Percentiles rank a stretch among this genome's conserved stretches.
Evolutionary conservation across 352 stramenopile genomes (phyloP).

Genomic region (Blastocystis sp.): DNA sequence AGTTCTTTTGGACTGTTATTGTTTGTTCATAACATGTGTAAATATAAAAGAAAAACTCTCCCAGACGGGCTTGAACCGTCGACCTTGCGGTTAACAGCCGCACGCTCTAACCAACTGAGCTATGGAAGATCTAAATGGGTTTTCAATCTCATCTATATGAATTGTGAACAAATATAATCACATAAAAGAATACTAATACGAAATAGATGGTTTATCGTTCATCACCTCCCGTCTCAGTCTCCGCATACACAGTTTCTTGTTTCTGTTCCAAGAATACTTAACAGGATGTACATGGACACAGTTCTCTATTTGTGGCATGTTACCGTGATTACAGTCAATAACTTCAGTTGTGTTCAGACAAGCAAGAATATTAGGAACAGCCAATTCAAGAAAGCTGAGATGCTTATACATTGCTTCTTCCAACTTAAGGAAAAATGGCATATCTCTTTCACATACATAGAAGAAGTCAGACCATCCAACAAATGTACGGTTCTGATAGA

Average conservation of each 20-base stretch:
- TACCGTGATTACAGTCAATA: background rate
- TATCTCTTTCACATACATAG: background rate
- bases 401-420: background rate
- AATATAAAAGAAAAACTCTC: background rate
- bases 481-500: background rate
- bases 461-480: background rate
- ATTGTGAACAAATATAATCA: too few species aligned
- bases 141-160: too few species aligned
- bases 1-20: slow-evolving; percentile 38
- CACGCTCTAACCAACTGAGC: slow-evolving; percentile 15
- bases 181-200: background rate
- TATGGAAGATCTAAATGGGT: background rate
- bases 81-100: slow-evolving; percentile 13
- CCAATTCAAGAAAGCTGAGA: background rate
- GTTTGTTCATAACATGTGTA: background rate
- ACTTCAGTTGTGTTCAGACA: background rate
- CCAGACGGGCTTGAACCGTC: background rate
- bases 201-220: too few species aligned
- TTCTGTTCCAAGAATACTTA: background rate
- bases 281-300: background rate
- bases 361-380: background rate
- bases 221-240: too few species aligned
- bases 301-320: background rate
- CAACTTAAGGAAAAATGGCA: background rate
- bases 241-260: background rate